phyloP scores from a whole-genome alignment of 768 basidiomycete species.

The Lentinula lateritia region DNA sequence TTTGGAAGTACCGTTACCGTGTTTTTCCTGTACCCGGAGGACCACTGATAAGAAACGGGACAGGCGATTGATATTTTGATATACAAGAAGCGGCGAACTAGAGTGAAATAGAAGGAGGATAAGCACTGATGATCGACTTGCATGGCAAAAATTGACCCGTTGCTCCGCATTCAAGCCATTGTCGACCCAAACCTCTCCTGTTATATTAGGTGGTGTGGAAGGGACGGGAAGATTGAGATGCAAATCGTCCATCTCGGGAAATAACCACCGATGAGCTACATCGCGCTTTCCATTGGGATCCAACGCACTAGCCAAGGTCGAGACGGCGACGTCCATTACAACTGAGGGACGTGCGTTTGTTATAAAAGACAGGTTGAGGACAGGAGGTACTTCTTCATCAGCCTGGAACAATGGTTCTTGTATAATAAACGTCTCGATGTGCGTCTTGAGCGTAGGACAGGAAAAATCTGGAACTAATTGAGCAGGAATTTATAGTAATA shows the following conservation, averaged over 20 bases:
- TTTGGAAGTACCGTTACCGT: slow-evolving; percentile 21
- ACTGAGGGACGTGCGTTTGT: slow-evolving; percentile 37
- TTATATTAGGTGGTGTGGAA: slow-evolving; percentile 19
- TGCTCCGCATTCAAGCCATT: slow-evolving; percentile 43
- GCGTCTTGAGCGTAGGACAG: slow-evolving; percentile 32
- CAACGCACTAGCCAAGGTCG: slow-evolving; percentile 21
- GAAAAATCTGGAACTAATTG: slow-evolving; percentile 26
- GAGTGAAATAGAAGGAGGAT: background rate
- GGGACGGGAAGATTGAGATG: slow-evolving; percentile 13
- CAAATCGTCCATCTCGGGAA: slow-evolving; percentile 33
- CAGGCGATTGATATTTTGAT: slow-evolving; percentile 35
- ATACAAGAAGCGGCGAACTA: slow-evolving; percentile 40
- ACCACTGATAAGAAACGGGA: slow-evolving; percentile 43
- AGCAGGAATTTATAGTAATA: background rate
- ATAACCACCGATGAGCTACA: slow-evolving; percentile 38
- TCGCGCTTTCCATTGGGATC: slow-evolving; percentile 14
- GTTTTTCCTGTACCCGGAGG: slow-evolving; percentile 52
- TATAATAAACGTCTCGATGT: slow-evolving; percentile 31
- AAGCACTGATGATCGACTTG: background rate
- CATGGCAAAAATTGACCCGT: slow-evolving; percentile 20
- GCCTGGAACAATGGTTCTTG: slow-evolving; percentile 19
- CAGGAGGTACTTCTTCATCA: slow-evolving; percentile 31
- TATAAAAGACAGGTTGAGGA: slow-evolving; percentile 45
- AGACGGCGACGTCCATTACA: slow-evolving; percentile 36
- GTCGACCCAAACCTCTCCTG: slow-evolving; percentile 36